These are phyloP conservation scores for Lipomyces sp. DNA, from an alignment of 805 yeast species.

Conservation along the genomic window DNA sequence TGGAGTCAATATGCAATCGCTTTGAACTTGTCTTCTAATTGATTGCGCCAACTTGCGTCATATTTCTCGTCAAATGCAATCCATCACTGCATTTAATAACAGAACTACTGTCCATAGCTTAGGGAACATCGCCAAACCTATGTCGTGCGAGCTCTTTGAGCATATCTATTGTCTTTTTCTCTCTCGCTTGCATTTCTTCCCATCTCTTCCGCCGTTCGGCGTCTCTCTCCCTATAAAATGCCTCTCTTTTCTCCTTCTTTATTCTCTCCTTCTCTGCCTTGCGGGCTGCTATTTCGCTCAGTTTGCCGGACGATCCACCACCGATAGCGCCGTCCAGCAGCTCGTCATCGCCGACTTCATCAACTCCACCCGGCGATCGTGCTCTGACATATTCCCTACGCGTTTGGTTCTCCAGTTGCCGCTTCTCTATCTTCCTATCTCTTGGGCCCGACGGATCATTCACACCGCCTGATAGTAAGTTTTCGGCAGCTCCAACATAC, in stretches of 20 bases:
- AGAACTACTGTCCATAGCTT: neutral
- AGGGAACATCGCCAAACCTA: conserved; percentile 26
- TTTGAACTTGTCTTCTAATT: neutral
- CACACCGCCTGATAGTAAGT: conserved; percentile 21
- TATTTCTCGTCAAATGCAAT: neutral
- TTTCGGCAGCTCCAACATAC: conserved; percentile 22
- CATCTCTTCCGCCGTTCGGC: conserved; percentile 35
- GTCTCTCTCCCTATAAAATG: conserved; percentile 29
- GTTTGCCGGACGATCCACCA: conserved; percentile 10
- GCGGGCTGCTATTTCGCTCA: conserved; percentile 27
- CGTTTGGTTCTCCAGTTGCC: conserved; percentile 27
- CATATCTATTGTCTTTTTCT: conserved; percentile 33
- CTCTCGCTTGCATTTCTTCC: conserved; percentile 29
- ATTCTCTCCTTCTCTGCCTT: conserved; percentile 28
- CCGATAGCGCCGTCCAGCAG: conserved; percentile 19
- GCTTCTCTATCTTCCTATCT: conserved; percentile 23
- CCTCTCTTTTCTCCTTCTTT: conserved; percentile 30
- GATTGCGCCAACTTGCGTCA: neutral
- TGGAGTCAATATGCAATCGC: neutral
- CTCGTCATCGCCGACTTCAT: conserved; percentile 32
- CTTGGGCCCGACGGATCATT: conserved; percentile 18
- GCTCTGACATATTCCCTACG: conserved; percentile 24
- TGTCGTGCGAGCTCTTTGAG: conserved; percentile 32
- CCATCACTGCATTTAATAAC: neutral
- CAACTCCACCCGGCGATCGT: conserved; percentile 29